Evolutionary conservation across 352 stramenopile species (phyloP).

Genomic region (Thalassiosira livingstoniorum): DNA sequence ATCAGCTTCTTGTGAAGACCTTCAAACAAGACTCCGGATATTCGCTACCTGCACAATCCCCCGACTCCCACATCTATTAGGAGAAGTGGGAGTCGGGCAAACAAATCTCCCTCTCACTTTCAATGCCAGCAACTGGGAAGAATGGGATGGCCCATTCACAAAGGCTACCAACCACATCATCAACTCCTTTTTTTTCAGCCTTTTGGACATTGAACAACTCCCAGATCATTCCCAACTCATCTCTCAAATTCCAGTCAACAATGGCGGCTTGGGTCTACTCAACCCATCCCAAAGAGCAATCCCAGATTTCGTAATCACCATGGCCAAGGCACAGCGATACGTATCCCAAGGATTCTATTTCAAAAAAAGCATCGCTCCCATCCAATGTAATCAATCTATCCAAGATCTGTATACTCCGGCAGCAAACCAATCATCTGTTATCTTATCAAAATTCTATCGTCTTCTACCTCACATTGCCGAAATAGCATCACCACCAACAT

Average conservation of each 20-base stretch:
- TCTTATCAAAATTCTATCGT: slow-evolving; percentile 21
- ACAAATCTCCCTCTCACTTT: neutral
- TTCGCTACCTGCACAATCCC: neutral
- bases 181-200: neutral
- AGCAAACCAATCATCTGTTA: slow-evolving; percentile 8
- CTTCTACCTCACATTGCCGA: slow-evolving; percentile 19
- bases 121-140: neutral
- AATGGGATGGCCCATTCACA: neutral
- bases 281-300: slow-evolving; percentile 9
- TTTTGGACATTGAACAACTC: neutral
- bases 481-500: neutral
- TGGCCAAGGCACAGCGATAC: slow-evolving; percentile 10
- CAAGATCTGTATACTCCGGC: neutral
- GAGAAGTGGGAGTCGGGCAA: neutral
- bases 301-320: slow-evolving; percentile 51
- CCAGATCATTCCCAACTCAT: neutral
- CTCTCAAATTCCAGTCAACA: neutral
- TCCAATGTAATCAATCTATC: slow-evolving; percentile 3
- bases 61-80: neutral
- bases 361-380: neutral
- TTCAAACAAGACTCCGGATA: neutral
- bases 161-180: neutral
- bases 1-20: neutral
- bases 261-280: neutral
- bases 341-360: slow-evolving; percentile 19